Evolutionary conservation across 1,139 yeast genomes (phyloP).

Genomic region (Blastobotrys aristatus): DNA sequence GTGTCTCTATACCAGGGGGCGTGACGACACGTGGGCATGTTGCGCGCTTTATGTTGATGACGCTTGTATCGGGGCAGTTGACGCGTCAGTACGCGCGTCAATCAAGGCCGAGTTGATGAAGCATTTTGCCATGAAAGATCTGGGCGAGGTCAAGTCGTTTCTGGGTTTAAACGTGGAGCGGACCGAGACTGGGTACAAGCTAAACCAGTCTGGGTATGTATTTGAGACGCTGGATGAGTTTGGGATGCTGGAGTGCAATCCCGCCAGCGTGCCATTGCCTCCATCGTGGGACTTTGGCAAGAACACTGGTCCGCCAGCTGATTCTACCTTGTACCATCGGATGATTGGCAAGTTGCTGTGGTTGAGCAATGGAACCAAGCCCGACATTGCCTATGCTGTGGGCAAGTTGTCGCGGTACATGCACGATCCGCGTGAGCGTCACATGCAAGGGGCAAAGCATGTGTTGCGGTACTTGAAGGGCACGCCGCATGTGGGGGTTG

Average conservation of each 20-base stretch:
- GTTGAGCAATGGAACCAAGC: too few relatives aligned
- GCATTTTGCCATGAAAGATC: neutral
- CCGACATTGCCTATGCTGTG: too few relatives aligned
- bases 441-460: too few relatives aligned
- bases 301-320: constrained; percentile 2
- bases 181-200: neutral
- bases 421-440: neutral
- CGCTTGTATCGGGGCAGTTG: neutral
- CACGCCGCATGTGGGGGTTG: constrained; percentile 11
- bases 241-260: neutral
- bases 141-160: neutral
- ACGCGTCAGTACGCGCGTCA: neutral
- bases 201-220: neutral
- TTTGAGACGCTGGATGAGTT: neutral
- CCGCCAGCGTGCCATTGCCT: neutral
- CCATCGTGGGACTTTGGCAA: neutral
- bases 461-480: neutral
- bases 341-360: too few relatives aligned
- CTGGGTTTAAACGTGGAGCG: neutral
- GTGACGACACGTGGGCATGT: neutral
- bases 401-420: neutral
- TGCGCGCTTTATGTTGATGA: constrained; percentile 2
- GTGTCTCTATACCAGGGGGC: neutral
- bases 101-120: neutral
- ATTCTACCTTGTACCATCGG: too few relatives aligned